phyloP scores from a whole-genome alignment of 768 basidiomycete genomes.

The Boletus sensibilis region DNA sequence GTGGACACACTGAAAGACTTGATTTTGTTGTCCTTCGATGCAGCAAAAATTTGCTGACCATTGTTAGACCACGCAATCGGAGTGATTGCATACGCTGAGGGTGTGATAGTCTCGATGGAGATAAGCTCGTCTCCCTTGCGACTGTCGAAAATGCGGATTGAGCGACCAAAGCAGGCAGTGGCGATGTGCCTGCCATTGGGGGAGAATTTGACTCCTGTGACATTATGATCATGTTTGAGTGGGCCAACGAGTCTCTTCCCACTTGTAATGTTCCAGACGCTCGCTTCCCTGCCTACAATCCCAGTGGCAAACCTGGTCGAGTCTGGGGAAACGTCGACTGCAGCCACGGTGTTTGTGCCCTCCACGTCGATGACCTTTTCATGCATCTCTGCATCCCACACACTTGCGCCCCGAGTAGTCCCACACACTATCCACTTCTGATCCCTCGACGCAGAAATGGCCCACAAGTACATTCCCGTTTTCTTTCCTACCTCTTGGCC shows the following conservation, averaged over 20 bases:
- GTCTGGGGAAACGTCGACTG: neutral
- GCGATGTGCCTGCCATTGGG: neutral
- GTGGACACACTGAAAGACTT: neutral
- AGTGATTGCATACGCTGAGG: neutral
- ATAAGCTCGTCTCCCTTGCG: neutral
- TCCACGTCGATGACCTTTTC: neutral
- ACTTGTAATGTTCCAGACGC: neutral
- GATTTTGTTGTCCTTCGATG: neutral
- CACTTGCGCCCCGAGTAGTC: too few species aligned
- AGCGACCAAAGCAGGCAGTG: neutral
- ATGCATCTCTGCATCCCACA: too few species aligned
- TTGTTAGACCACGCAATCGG: neutral
- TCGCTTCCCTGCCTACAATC: rapidly evolving
- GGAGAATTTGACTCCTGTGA: neutral
- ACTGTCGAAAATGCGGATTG: neutral
- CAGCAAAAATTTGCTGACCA: neutral
- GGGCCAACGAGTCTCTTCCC: neutral
- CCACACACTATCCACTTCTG: too few species aligned
- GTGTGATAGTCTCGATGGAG: neutral
- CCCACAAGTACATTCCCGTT: too few species aligned
- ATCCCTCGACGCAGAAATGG: too few species aligned
- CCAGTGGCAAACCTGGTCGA: neutral
- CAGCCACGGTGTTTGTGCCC: neutral
- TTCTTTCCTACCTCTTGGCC: too few species aligned
- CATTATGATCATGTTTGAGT: neutral